Evolutionary conservation across 495 filamentous ascomycete species (phyloP), one percentile per base, ranked within the genome.

Genomic region (Monascus purpureus): DNA sequence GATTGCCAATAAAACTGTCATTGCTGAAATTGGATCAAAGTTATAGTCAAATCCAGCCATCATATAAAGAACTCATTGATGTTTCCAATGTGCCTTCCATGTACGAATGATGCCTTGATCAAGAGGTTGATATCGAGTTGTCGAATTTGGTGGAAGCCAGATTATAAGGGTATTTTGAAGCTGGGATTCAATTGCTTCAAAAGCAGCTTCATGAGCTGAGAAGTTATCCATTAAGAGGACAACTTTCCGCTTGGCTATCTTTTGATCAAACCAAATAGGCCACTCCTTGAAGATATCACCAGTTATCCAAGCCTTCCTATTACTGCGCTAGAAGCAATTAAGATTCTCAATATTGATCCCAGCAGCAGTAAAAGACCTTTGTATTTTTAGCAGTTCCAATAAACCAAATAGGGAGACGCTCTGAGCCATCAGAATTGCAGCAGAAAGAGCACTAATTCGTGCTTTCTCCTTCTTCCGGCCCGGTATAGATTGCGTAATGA

Each of bases 221-320:
- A 47, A 47, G 17, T 52, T 53, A 35, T 59, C 49, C n/a, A 59
- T 28, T 7, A 50, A 17, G 12, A 54, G 41, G 17, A 52, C 32
- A 27, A 50, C 43, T 28, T 48, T 49, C 29, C 45, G 31, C 6
- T 30, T 37, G 32, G 23, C 19, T 29, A 50, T 53, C 11, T 39
- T 20, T 0, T 20, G 28, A 41, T 53, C 28, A 38, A 59, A 56
- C 38, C 25, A 39, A 1, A 32, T 14, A 20, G 56, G 19, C 39
- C 43, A 57, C 32, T 55, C 44, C 18, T 43, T 28, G 23, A 42
- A 44, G 16, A 58, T 46, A 1, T 16, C 15, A 11, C 31, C 26
- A 12, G 38, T 52, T 40, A 59, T 54, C 38, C 43, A 56, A 8
- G 46, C 47, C 15, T 47, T 47, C 25, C 45, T 45, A 37, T 52